Base-by-base conservation (phyloP, 176 grass and related monocot species). In the Musa troglodytarum region DNA sequence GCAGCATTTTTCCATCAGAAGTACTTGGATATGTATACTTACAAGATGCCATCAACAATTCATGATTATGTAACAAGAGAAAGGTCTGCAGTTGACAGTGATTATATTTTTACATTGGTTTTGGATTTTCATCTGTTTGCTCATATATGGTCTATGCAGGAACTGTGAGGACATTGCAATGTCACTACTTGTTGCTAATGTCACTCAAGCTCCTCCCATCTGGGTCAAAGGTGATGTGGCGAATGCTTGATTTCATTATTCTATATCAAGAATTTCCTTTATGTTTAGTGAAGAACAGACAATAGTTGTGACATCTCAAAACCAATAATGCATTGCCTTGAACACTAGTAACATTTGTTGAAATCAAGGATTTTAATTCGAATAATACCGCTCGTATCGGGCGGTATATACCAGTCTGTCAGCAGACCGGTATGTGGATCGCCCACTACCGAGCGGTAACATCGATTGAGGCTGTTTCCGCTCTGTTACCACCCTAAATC, bases 1-100 rank as follows among this genome's bases (percentile, higher is more conserved):
- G 85, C 90, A 1, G 80, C 88, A 58, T 99, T 99, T 81, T 83
- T 99, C 65, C 90, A 94, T 71, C 85, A 19, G 28, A 52, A 77
- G 28, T 99, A 99, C 76, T 76, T 99, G 66, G 84, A 84, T 80
- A 28, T 94, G 7, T 99, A 99, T 65, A 99, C 84, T 43, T 77
- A 94, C 68, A 65, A 75, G n/a, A 94, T 99, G 95, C 62, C 52
- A 9, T 79, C 74, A 2, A 69, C 73, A 13, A 92, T 99, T 70
- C 90, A 82, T n/a, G 79, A 89, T 79, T 77, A 77, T 65, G 75
- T 77, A 5, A 51, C 61, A 59, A 65, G 7, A 20, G 50, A 65
- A 63, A 77, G 75, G 75, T 77, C 7, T 52, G 61, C 29, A 65
- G 0, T 70, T 51, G 17, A 17, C 68, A 70, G 68, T 19, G 49